phyloP scores from a whole-genome alignment of 306 rosid genomes.

The Citrullus mucosospermus region DNA sequence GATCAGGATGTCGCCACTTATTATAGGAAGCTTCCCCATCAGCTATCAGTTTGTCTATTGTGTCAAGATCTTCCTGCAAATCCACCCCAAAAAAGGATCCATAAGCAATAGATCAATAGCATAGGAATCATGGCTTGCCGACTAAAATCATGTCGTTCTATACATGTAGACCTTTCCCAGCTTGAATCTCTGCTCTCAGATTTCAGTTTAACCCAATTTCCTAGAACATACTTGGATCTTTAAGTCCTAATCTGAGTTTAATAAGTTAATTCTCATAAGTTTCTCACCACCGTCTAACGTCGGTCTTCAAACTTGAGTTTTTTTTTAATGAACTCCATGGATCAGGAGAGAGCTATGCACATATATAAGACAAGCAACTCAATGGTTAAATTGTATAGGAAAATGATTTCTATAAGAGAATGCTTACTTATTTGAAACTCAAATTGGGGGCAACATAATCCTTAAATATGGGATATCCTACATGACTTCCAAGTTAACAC shows the following conservation, averaged over 20 bases:
- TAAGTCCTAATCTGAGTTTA: not conserved
- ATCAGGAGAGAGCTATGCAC: not conserved
- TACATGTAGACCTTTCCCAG: not conserved
- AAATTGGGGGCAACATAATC: not conserved
- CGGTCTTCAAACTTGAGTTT: not conserved
- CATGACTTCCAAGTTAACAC: not conserved
- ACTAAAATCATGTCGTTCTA: not conserved
- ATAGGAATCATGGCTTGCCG: not conserved
- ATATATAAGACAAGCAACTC: not conserved
- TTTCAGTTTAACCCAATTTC: not conserved
- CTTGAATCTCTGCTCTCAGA: not conserved
- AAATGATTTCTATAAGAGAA: not conserved
- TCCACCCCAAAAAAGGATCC: conserved; percentile 8
- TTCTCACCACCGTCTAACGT: not conserved
- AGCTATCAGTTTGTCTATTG: conserved; percentile 61
- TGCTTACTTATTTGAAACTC: not conserved
- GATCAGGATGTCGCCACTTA: conserved; percentile 97
- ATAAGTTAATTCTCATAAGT: not conserved
- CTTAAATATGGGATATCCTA: not conserved
- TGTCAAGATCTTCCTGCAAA: conserved; percentile 68
- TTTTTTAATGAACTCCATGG: not conserved
- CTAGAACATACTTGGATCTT: not conserved
- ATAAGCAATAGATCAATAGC: not conserved
- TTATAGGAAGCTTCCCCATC: conserved; percentile 65
- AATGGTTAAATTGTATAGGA: not conserved